phyloP scores from a whole-genome alignment of 2,329 filamentous ascomycete genomes.

The Thelonectria blattea region DNA sequence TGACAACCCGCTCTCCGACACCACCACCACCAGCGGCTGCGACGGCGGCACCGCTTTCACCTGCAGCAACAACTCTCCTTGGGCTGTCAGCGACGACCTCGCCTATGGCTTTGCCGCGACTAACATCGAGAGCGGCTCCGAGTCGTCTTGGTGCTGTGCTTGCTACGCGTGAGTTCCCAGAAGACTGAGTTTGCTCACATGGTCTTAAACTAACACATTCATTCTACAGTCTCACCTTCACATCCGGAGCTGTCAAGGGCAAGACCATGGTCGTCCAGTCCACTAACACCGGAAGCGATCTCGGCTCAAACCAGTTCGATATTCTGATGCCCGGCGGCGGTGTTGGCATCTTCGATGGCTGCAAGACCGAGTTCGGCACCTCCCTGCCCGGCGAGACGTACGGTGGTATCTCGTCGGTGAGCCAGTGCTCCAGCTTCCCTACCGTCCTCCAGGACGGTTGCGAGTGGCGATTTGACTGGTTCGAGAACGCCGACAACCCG shows the following conservation, averaged over 20 bases:
- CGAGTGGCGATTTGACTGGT: constrained; percentile 70
- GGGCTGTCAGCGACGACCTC: constrained; percentile 62
- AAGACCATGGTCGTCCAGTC: constrained; percentile 70
- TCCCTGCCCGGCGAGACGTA: constrained; percentile 60
- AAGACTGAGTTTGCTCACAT: background rate
- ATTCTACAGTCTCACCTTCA: constrained; percentile 53
- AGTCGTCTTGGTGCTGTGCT: constrained; percentile 69
- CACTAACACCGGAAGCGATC: constrained; percentile 66
- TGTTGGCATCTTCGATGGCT: constrained; percentile 60
- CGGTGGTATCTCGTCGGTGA: constrained; percentile 59
- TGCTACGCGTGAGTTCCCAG: constrained; percentile 58
- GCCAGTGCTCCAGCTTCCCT: constrained; percentile 60
- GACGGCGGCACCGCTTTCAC: constrained; percentile 63
- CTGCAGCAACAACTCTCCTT: constrained; percentile 68
- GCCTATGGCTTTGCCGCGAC: constrained; percentile 71
- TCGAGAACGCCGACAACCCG: constrained; percentile 64
- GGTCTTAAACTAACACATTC: constrained; percentile 10
- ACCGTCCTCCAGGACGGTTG: constrained; percentile 61
- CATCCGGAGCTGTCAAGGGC: constrained; percentile 56
- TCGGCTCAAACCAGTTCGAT: constrained; percentile 65
- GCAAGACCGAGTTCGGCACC: constrained; percentile 54
- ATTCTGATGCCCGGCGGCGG: constrained; percentile 62
- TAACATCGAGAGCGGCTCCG: constrained; percentile 58
- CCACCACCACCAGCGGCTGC: constrained; percentile 59
- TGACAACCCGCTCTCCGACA: constrained; percentile 59